Percentiles rank a stretch among this genome's conserved stretches.
phyloP scores from a whole-genome alignment of 2,329 filamentous ascomycete genomes.

The Colletotrichum noveboracense region DNA sequence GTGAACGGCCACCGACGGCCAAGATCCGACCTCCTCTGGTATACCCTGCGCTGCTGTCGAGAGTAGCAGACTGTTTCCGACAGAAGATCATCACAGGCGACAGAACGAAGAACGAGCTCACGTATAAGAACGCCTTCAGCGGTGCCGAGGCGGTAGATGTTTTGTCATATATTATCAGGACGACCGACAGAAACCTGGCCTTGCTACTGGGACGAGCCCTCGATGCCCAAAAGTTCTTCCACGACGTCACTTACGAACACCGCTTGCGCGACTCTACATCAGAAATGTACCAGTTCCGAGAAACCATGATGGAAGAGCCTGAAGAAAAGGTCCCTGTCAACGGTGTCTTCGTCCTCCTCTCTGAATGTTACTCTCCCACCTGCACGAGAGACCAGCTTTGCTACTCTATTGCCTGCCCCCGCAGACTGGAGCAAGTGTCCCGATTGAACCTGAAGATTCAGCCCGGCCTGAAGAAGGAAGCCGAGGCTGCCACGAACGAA shows the following conservation, averaged over 20 bases:
- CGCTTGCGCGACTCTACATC: conserved; percentile 90
- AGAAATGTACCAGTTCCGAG: conserved; percentile 96
- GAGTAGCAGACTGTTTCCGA: conserved; percentile 89
- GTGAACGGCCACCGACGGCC: conserved; percentile 59
- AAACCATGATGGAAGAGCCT: conserved; percentile 85
- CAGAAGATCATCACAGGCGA: conserved; percentile 87
- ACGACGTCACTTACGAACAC: conserved; percentile 98
- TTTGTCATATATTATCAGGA: conserved; percentile 95
- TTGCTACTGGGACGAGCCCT: conserved; percentile 88
- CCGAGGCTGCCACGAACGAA: conserved; percentile 67
- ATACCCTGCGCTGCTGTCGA: conserved; percentile 92
- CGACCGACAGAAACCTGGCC: conserved; percentile 92
- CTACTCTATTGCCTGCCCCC: conserved; percentile 96
- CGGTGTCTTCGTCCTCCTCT: conserved; percentile 93
- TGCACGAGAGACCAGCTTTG: conserved; percentile 95
- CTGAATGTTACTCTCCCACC: conserved; percentile 97
- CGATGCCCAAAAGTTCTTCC: conserved; percentile 98
- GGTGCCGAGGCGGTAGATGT: conserved; percentile 95
- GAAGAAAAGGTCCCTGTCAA: conserved; percentile 79
- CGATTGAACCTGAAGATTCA: conserved; percentile 92
- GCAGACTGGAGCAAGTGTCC: conserved; percentile 92
- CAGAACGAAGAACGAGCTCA: conserved; percentile 93
- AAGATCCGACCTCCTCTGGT: conserved; percentile 81
- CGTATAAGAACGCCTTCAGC: conserved; percentile 97
- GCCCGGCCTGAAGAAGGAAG: conserved; percentile 77